Evolutionary conservation across 1,284 basidiomycete species (phyloP).

Genomic region (Heterobasidion occidentale): DNA sequence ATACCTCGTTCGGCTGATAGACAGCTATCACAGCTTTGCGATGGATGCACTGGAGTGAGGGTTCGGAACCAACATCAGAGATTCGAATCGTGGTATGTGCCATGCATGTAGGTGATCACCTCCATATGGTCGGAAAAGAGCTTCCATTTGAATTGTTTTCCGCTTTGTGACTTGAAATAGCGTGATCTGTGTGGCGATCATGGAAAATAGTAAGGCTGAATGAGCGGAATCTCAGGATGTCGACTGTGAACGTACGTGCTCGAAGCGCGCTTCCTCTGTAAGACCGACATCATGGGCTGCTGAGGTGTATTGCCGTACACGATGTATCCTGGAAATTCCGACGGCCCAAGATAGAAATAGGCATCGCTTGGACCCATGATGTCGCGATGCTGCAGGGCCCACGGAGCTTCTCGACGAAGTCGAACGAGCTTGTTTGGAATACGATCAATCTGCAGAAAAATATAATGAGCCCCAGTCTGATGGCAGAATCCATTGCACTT

Average conservation of each 20-base stretch:
- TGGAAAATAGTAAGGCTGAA: background rate
- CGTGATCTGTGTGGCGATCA: constrained; percentile 38
- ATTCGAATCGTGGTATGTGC: background rate
- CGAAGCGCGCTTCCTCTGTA: constrained; percentile 47
- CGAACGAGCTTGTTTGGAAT: constrained; percentile 54
- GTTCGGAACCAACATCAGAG: background rate
- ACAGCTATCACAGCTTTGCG: constrained; percentile 44
- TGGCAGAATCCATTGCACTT: too few species aligned
- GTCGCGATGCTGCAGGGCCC: constrained; percentile 54
- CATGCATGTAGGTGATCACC: constrained; percentile 26
- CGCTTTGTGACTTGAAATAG: constrained; percentile 61
- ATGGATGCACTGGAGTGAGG: constrained; percentile 43
- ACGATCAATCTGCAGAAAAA: constrained; percentile 33
- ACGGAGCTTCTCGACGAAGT: constrained; percentile 51
- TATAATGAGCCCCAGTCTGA: background rate
- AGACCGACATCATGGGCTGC: constrained; percentile 45
- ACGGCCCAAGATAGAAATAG: constrained; percentile 66
- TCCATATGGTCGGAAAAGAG: constrained; percentile 49
- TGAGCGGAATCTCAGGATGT: background rate
- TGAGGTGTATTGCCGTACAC: constrained; percentile 58
- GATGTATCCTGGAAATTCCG: constrained; percentile 43
- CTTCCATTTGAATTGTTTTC: constrained; percentile 66
- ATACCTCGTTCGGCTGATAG: constrained; percentile 53
- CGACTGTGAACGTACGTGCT: constrained; percentile 43
- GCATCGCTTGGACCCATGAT: constrained; percentile 68